Conservation (phyloP, 2,329 filamentous ascomycete species). For the Epichloe amarillans region DNA sequence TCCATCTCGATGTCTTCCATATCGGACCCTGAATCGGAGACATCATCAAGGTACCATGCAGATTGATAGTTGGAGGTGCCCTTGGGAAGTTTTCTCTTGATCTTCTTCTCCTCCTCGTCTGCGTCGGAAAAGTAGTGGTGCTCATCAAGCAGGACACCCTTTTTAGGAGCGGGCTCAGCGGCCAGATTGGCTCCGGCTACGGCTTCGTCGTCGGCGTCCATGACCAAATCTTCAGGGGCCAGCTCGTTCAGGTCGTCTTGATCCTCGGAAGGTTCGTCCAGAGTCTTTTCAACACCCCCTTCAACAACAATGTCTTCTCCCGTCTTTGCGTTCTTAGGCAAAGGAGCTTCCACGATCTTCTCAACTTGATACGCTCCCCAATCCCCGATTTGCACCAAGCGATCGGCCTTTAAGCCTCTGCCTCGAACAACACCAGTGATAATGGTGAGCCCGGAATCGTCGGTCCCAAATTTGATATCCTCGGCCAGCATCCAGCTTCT, state of each 20-base stretch:
- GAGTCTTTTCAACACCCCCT: slow-evolving; percentile 35
- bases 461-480: slow-evolving; percentile 57
- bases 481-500: slow-evolving; percentile 93
- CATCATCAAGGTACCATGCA: slow-evolving; percentile 77
- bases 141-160: slow-evolving; percentile 86
- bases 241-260: slow-evolving; percentile 72
- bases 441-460: slow-evolving; percentile 48
- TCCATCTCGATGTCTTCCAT: slow-evolving; percentile 52
- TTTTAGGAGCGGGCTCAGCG: slow-evolving; percentile 38
- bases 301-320: slow-evolving; percentile 55
- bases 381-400: slow-evolving; percentile 80
- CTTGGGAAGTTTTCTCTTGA: slow-evolving; percentile 66
- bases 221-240: slow-evolving; percentile 72
- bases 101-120: slow-evolving; percentile 36
- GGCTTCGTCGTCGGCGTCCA: slow-evolving; percentile 47
- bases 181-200: slow-evolving; percentile 21
- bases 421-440: slow-evolving; percentile 80
- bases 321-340: slow-evolving; percentile 48
- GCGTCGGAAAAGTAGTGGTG: slow-evolving; percentile 97
- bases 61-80: slow-evolving; percentile 91
- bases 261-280: slow-evolving; percentile 64
- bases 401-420: slow-evolving; percentile 75
- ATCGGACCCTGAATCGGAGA: slow-evolving; percentile 78
- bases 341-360: slow-evolving; percentile 68
- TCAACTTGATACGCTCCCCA: slow-evolving; percentile 91